Conservation (phyloP, 106 monocot species). For the Acorus gramineus region DNA sequence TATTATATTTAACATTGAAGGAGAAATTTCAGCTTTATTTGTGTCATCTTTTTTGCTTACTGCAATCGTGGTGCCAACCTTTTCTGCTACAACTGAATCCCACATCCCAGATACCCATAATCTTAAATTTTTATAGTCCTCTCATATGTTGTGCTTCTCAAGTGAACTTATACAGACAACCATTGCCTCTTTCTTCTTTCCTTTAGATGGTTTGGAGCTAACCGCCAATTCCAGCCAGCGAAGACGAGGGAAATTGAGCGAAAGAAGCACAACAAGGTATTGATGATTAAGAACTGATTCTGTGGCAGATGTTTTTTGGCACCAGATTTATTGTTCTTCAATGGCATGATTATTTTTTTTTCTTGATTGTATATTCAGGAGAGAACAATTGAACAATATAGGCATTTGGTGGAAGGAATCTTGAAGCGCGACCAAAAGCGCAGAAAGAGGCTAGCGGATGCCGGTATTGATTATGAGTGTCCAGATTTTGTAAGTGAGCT, state of each 20-base stretch:
- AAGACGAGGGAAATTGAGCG: constrained; percentile 45
- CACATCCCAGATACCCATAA: no score
- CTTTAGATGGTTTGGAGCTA: constrained; percentile 61
- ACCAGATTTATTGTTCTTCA: background rate
- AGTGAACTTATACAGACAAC: no score
- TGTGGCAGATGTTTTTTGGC: background rate
- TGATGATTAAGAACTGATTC: background rate
- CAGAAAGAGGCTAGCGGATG: constrained; percentile 53
- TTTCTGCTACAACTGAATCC: no score
- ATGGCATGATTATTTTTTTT: background rate
- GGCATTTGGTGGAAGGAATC: constrained; percentile 53
- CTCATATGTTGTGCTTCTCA: no score
- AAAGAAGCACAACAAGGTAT: constrained; percentile 69
- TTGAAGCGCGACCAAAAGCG: constrained; percentile 59
- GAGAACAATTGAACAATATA: constrained; percentile 67
- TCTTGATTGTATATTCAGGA: constrained; percentile 35
- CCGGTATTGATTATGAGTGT: constrained; percentile 89
- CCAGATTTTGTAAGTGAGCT: constrained; percentile 65
- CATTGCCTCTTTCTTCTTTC: background rate
- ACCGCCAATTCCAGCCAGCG: constrained; percentile 16
- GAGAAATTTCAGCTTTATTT: no score
- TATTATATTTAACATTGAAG: no score
- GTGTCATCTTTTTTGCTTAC: no score
- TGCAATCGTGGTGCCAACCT: no score
- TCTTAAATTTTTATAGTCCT: no score